Base-by-base conservation (phyloP, 2,329 filamentous ascomycete species). In the Xylariaceae sp. region DNA sequence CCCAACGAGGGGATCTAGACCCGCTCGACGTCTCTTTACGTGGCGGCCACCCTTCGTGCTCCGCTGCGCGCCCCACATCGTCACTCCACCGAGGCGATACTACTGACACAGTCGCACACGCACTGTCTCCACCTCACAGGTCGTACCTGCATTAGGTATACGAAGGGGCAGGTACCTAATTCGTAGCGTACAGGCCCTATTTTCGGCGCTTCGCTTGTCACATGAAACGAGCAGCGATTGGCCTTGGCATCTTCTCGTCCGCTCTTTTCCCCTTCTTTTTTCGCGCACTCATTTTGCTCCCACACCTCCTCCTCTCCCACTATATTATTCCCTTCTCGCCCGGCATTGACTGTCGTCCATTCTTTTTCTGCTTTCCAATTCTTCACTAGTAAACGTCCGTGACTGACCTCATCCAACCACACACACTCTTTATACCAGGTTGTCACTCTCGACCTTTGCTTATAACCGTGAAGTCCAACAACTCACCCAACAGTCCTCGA, bases 401-500 rank as follows among this genome's bases (percentile, higher is more conserved):
- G 49, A 56, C 60, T 60, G 39, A 59, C 61, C 61, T 63, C 61
- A 59, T 62, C 55, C 59, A 62, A 61, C 56, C 61, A 65, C 68
- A 67, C 68, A 69, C 69, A 65, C 71, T 71, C 65, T 59, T 65
- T 15, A 45, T 45, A 45, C 51, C 57, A 62, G 69, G 68, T 71
- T 65, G 68, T 68, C 68, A 72, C 67, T 30, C 62, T 65, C 68
- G 67, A 67, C 70, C 53, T 60, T 65, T 61, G 57, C 58, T 50
- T 62, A 54, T 10, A 5, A 10, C 5, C 41, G 10, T n/a, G 13
- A 45, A 45, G 13, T 45, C 61, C 41, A 13, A 45, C 41, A 15
- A 45, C 13, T 13, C 13, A 41, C 37, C 9, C 37, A 10, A 9
- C 41, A 15, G 4, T 15, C 41, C 41, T n/a, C 41, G 41, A 56